Base-by-base conservation (phyloP, 805 yeast species). In the Cyberlindnera meyerae region DNA sequence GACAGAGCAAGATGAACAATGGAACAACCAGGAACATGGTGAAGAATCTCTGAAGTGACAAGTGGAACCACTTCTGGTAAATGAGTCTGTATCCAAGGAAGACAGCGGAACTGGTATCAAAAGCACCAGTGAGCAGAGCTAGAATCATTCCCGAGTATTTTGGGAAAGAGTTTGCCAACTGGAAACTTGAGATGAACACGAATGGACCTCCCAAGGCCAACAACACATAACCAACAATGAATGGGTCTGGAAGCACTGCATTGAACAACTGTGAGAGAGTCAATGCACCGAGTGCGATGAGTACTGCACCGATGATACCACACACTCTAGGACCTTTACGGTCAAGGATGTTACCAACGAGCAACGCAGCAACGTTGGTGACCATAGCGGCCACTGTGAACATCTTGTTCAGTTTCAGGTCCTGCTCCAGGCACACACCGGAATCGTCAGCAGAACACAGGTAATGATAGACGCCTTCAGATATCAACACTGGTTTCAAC, bases 171-270 rank as follows among this genome's bases (percentile, higher is more conserved):
- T 88, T 89, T 6, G 96, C 84, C 56, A 89, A 67, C 54, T 89
- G 97, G 70, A 89, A 88, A 43, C 87, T 77, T 13, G 95, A 81
- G 40, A 90, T 88, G 57, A 85, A 89, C 15, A 83, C 89, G 62
- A 89, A 88, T 8, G 97, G 97, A 5, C 97, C 97, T 6, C 95
- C 96, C 39, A 87, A 65, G 0, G 96, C 96, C 17, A 89, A 65
- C 12, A 74, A 58, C 2, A 82, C 65, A 57, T 85, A 90, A 1
- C 97, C 97, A 8, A 62, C 39, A 26, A 86, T 57, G 58, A 83
- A 88, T 4, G 80, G 77, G 57, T 88, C 96, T 29, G 73, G 47
- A 17, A 39, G 13, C 8, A 45, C 6, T 31, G 43, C 35, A 3
- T 51, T 35, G 25, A 72, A 45, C 28, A 43, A 45, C 12, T 75